These are phyloP conservation scores for Agarophyton chilense DNA, from an alignment of 23 red algal genomes.

Conservation along the genomic window DNA sequence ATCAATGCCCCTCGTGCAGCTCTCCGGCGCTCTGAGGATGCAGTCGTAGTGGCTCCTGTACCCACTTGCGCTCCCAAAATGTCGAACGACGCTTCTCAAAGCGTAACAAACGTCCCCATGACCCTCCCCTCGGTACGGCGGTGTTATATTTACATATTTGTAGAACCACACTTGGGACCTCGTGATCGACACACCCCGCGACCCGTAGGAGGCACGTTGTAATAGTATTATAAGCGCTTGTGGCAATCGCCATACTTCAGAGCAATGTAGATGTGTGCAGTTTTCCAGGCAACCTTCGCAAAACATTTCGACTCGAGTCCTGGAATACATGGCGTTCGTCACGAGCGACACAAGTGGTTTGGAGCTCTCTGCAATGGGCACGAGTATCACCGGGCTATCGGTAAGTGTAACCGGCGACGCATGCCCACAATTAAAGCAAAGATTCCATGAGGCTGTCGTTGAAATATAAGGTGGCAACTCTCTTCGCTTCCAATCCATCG, in stretches of 20 bases:
- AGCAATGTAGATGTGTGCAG: conserved; percentile 1
- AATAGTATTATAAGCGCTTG: conserved; percentile 25
- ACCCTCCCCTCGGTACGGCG: neutral
- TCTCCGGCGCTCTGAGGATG: conserved; percentile 21
- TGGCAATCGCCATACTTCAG: conserved; percentile 32
- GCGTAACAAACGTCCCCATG: conserved; percentile 31
- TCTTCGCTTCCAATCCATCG: neutral
- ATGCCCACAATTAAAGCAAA: conserved; percentile 11
- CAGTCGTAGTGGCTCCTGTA: conserved; percentile 46
- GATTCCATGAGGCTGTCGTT: conserved; percentile 17
- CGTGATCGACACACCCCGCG: neutral
- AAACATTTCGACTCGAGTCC: neutral
- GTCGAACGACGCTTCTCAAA: conserved; percentile 44
- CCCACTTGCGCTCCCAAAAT: conserved; percentile 1
- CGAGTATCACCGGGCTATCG: conserved; percentile 12
- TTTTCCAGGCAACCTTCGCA: neutral
- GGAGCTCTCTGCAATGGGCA: neutral
- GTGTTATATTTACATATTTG: conserved; percentile 1
- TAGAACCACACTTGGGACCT: conserved; percentile 7
- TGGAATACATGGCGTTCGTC: conserved; percentile 9
- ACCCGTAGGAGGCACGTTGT: conserved; percentile 37
- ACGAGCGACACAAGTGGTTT: neutral
- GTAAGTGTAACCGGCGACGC: conserved; percentile 2
- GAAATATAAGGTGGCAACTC: neutral
- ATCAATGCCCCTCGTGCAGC: neutral